phyloP scores from a whole-genome alignment of 352 stramenopile genomes.

The Globisporangium perplexum region DNA sequence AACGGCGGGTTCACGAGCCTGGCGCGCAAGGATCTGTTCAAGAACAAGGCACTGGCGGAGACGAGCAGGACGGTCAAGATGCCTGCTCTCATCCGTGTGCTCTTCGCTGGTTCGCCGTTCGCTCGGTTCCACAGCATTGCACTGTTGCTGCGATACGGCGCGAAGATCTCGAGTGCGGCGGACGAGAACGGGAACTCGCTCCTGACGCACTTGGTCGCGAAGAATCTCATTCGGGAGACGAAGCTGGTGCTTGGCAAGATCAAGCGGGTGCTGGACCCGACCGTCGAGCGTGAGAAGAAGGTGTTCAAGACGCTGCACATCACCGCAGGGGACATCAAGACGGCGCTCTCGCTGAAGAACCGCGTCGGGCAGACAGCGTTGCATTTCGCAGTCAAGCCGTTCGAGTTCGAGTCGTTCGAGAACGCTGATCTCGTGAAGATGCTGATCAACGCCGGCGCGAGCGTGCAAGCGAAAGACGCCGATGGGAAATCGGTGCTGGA shows the following conservation, averaged over 20 bases:
- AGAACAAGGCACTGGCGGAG: conserved; percentile 25
- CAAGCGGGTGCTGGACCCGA: conserved; percentile 34
- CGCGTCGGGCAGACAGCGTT: conserved; percentile 34
- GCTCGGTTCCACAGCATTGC: conserved; percentile 34
- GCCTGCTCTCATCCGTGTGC: conserved; percentile 35
- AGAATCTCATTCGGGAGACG: conserved; percentile 42
- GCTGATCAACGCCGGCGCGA: conserved; percentile 36
- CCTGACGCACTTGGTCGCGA: conserved; percentile 51
- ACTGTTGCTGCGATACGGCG: conserved; percentile 51
- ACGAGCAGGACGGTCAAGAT: conserved; percentile 24
- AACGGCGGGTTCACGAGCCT: conserved; percentile 38
- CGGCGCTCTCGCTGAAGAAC: conserved; percentile 37
- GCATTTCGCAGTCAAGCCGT: conserved; percentile 57
- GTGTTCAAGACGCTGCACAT: conserved; percentile 41
- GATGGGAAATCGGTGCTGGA: conserved; percentile 37
- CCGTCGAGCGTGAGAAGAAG: conserved; percentile 19
- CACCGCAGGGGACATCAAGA: conserved; percentile 30
- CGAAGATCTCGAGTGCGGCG: conserved; percentile 33
- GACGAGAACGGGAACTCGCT: conserved; percentile 56
- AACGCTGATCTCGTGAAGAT: conserved; percentile 45
- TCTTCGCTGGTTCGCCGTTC: conserved; percentile 24
- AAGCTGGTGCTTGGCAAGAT: conserved; percentile 39
- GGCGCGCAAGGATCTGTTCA: conserved; percentile 26
- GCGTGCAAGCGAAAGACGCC: conserved; percentile 28
- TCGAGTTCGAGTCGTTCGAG: conserved; percentile 59